phyloP scores from a whole-genome alignment of 1,139 yeast genomes.

The Groenewaldozyma auringiensis region DNA sequence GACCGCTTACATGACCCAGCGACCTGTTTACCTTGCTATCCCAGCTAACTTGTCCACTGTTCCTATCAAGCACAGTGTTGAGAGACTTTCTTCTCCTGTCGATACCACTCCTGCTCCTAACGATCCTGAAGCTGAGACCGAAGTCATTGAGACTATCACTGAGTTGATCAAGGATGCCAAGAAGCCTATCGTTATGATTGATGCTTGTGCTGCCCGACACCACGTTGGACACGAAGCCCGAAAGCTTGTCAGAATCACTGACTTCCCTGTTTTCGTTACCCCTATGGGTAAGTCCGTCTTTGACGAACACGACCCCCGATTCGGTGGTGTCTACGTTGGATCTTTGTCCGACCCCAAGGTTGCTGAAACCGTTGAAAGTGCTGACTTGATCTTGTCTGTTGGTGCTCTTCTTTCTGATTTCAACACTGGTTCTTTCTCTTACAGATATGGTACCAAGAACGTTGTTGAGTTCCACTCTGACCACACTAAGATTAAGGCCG shows the following conservation, averaged over 20 bases:
- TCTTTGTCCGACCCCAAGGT: slow-evolving; percentile 69
- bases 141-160: slow-evolving; percentile 54
- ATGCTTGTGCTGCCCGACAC: slow-evolving; percentile 83
- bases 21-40: slow-evolving; percentile 77
- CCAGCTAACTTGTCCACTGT: slow-evolving; percentile 77
- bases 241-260: slow-evolving; percentile 56
- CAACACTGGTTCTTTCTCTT: slow-evolving; percentile 85
- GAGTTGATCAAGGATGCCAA: slow-evolving; percentile 47
- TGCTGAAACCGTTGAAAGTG: slow-evolving; percentile 62
- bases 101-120: slow-evolving; percentile 55
- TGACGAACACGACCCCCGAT: slow-evolving; percentile 66
- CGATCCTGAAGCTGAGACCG: slow-evolving; percentile 63
- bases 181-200: slow-evolving; percentile 71
- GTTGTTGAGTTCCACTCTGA: slow-evolving; percentile 87
- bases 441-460: slow-evolving; percentile 70
- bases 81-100: slow-evolving; percentile 53
- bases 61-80: slow-evolving; percentile 41
- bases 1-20: slow-evolving; percentile 61
- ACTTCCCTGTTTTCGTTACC: slow-evolving; percentile 78
- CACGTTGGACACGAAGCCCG: slow-evolving; percentile 55
- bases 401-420: slow-evolving; percentile 83
- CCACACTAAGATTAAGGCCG: slow-evolving; percentile 67
- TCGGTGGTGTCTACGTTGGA: slow-evolving; percentile 85
- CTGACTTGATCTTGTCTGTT: slow-evolving; percentile 69
- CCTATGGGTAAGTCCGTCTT: slow-evolving; percentile 87